Percentiles rank a stretch among this genome's conserved stretches.
Conservation (phyloP, 805 yeast genomes). For the Suhomyces prunicola region DNA sequence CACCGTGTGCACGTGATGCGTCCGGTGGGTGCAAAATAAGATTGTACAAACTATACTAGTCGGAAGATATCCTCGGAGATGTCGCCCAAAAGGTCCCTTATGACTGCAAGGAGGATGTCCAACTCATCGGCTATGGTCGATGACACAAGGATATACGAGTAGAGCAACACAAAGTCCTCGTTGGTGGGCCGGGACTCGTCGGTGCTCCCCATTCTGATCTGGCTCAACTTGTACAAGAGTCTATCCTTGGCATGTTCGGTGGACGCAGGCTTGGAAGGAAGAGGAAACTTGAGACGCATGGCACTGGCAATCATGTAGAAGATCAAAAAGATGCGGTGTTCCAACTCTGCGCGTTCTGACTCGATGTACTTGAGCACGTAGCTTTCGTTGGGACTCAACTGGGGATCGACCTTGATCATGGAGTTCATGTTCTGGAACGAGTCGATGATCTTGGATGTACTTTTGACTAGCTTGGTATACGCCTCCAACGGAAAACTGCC, state of each 20-base stretch:
- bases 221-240: constrained; percentile 61
- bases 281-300: constrained; percentile 68
- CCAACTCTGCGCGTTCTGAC: constrained; percentile 63
- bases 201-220: constrained; percentile 40
- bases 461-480: constrained; percentile 48
- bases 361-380: constrained; percentile 52
- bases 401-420: constrained; percentile 61
- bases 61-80: constrained; percentile 61
- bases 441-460: constrained; percentile 66
- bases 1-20: too few relatives aligned
- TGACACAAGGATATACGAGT: constrained; percentile 72
- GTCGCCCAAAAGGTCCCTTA: constrained; percentile 62
- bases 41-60: constrained; percentile 26
- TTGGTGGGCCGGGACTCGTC: constrained; percentile 42
- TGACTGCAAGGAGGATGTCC: constrained; percentile 50
- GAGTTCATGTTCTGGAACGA: constrained; percentile 71
- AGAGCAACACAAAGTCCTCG: constrained; percentile 74
- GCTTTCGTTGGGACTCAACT: constrained; percentile 50
- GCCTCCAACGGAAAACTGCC: constrained; percentile 62
- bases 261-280: constrained; percentile 75
- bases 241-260: constrained; percentile 72
- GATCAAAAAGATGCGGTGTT: constrained; percentile 67
- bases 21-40: too few relatives aligned
- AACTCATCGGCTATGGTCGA: constrained; percentile 64
- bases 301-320: constrained; percentile 81